Evolutionary conservation across 495 filamentous ascomycete genomes (phyloP).

Genomic region (Chaetomium cochliodes): DNA sequence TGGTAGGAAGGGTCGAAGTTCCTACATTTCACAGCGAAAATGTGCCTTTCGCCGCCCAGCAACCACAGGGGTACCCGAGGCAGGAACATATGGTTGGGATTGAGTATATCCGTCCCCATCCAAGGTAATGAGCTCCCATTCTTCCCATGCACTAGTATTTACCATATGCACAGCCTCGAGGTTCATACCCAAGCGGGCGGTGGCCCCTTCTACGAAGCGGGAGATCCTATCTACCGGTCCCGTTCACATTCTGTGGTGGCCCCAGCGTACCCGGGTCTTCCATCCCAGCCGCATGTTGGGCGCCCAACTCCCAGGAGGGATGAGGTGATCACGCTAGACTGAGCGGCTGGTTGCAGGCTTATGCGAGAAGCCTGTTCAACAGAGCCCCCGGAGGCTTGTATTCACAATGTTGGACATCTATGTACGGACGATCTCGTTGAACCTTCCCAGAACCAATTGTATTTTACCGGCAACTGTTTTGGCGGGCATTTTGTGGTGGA

Average conservation of each 20-base stretch:
- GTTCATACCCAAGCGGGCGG: background rate
- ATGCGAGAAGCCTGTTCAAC: background rate
- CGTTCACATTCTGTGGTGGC: conserved; percentile 15
- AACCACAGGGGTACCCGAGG: conserved; percentile 16
- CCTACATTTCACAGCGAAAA: conserved; percentile 9
- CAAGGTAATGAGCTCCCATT: conserved; percentile 10
- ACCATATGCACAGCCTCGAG: conserved; percentile 3
- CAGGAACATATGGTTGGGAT: conserved; percentile 33
- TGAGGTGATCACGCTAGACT: conserved; percentile 21
- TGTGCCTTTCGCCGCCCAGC: background rate
- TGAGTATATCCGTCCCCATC: conserved; percentile 22
- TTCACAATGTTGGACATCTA: background rate
- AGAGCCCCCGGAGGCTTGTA: background rate
- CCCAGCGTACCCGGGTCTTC: background rate
- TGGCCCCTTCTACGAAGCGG: background rate
- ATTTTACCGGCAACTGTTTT: background rate
- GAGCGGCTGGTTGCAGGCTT: background rate
- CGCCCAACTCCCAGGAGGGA: conserved; percentile 4
- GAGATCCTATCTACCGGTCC: conserved; percentile 10
- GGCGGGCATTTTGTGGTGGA: background rate
- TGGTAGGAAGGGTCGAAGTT: conserved; percentile 20
- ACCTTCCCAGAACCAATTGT: background rate
- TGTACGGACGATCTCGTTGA: background rate
- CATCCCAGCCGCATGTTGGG: conserved; percentile 5
- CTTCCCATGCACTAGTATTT: background rate